A percentile compares a stretch with the other conserved stretches of the same genome.
These are phyloP conservation scores for Hyphopichia homilentoma DNA, from an alignment of 805 yeast species.

Conservation along the genomic window DNA sequence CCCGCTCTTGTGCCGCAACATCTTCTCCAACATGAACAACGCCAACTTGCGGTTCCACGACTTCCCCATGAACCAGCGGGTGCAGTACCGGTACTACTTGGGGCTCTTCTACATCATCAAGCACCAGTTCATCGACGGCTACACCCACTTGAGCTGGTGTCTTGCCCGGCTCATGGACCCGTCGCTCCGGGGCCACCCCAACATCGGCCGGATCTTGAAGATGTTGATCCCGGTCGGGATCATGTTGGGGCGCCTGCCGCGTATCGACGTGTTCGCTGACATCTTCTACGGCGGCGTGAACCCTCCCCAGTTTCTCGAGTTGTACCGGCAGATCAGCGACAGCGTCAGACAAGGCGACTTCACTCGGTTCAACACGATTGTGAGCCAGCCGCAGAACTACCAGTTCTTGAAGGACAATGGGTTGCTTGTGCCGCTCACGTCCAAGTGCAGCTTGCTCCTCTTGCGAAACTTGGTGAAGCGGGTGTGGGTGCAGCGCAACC, in stretches of 20 bases:
- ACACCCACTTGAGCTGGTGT: slow-evolving; percentile 54
- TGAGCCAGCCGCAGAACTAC: slow-evolving; percentile 20
- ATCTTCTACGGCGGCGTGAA: slow-evolving; percentile 4
- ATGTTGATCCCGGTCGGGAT: slow-evolving; percentile 52
- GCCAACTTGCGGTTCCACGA: slow-evolving; percentile 39
- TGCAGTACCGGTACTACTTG: slow-evolving; percentile 51
- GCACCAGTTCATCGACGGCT: slow-evolving; percentile 45
- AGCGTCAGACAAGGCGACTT: slow-evolving; percentile 44
- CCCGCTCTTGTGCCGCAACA: slow-evolving; percentile 58
- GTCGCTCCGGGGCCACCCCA: slow-evolving; percentile 20
- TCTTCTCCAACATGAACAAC: slow-evolving; percentile 57
- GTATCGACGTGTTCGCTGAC: slow-evolving; percentile 12
- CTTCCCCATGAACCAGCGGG: slow-evolving; percentile 42
- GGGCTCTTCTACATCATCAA: slow-evolving; percentile 55
- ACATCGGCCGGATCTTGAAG: slow-evolving; percentile 41
- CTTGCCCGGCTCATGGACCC: slow-evolving; percentile 37
- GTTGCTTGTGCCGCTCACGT: slow-evolving; percentile 41
- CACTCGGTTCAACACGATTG: slow-evolving; percentile 23
- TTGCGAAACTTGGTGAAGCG: slow-evolving; percentile 42
- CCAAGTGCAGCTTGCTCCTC: slow-evolving; percentile 42
- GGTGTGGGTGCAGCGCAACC: slow-evolving; percentile 24
- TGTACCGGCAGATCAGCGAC: slow-evolving; percentile 35
- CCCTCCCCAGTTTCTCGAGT: slow-evolving; percentile 15
- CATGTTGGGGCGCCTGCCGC: slow-evolving; percentile 53
- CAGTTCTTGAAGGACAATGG: slow-evolving; percentile 33